phyloP scores from a whole-genome alignment of 2,329 filamentous ascomycete genomes.

The Mollisia scopiformis region DNA sequence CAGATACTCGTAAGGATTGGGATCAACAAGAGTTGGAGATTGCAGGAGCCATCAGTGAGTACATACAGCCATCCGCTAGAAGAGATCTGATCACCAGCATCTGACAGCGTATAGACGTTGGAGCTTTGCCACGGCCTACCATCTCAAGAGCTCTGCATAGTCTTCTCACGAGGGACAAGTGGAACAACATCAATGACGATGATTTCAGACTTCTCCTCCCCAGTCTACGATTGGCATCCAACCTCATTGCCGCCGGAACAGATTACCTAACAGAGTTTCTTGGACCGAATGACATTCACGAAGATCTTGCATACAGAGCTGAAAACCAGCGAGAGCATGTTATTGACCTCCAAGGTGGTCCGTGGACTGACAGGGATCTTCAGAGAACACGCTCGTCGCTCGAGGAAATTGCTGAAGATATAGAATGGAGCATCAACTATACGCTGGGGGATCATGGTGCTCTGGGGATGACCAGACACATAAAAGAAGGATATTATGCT shows the following conservation, averaged over 20 bases:
- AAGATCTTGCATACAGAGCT: background rate
- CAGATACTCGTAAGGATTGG: background rate
- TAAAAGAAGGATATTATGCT: slow-evolving; percentile 6
- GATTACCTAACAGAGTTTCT: slow-evolving; percentile 30
- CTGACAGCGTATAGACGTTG: slow-evolving; percentile 3
- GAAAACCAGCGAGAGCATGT: background rate
- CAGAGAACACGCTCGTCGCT: slow-evolving; percentile 20
- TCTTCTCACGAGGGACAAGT: slow-evolving; percentile 24
- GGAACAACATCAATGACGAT: slow-evolving; percentile 19
- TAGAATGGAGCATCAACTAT: slow-evolving; percentile 29
- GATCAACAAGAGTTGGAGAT: background rate
- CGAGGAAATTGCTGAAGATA: slow-evolving; percentile 18
- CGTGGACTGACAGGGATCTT: slow-evolving; percentile 4
- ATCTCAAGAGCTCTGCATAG: slow-evolving; percentile 15
- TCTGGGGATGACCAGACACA: slow-evolving; percentile 9
- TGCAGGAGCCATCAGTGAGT: background rate
- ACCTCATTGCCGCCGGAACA: slow-evolving; percentile 26
- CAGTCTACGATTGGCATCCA: slow-evolving; percentile 30
- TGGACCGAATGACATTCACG: slow-evolving; percentile 12
- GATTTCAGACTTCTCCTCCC: slow-evolving; percentile 27
- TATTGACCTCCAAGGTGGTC: slow-evolving; percentile 2
- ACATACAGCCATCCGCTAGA: background rate
- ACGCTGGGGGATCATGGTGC: slow-evolving; percentile 8
- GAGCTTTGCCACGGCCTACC: background rate
- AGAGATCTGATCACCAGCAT: background rate